A percentile compares a stretch with the other conserved stretches of the same genome.
phyloP scores from a whole-genome alignment of 768 basidiomycete genomes.

The Termitomyces sp. region DNA sequence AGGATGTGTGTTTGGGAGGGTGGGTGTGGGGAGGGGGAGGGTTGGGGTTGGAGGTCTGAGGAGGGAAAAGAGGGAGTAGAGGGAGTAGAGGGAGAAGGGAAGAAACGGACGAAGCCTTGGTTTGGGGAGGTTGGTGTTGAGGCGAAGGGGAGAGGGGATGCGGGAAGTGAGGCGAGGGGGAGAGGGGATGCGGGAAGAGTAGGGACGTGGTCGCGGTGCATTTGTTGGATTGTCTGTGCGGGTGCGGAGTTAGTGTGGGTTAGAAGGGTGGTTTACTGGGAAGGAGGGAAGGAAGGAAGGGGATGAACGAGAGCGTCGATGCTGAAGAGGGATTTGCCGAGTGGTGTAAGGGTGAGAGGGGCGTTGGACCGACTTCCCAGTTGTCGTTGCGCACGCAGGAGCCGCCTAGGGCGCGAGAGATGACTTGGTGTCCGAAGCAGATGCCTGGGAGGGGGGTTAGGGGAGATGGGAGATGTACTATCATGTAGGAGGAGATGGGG shows the following conservation, averaged over 20 bases:
- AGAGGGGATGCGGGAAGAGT: slow-evolving; percentile 36
- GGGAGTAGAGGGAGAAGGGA: no score
- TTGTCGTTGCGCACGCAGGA: slow-evolving; percentile 61
- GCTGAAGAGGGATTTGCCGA: slow-evolving; percentile 71
- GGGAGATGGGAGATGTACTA: no score
- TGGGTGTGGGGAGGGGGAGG: no score
- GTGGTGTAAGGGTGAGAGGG: no score
- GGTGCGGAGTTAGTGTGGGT: slow-evolving; percentile 33
- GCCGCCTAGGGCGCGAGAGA: slow-evolving; percentile 76
- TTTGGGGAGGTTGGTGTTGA: slow-evolving; percentile 50
- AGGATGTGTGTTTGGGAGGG: no score
- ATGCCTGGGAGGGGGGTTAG: slow-evolving; percentile 48
- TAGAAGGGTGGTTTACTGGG: no score
- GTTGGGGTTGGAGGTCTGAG: no score
- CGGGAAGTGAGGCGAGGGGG: no score
- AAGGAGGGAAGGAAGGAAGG: no score
- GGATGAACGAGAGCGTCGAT: slow-evolving; percentile 31
- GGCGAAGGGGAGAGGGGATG: slow-evolving; percentile 71
- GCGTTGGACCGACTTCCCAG: slow-evolving; percentile 88
- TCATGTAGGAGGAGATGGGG: no score
- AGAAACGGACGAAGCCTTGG: no score
- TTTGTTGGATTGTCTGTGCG: slow-evolving; percentile 80
- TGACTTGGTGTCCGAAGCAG: slow-evolving; percentile 90
- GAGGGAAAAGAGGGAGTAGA: no score
- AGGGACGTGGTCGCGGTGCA: slow-evolving; percentile 90